Percentiles rank a stretch among this genome's conserved stretches.
phyloP scores from a whole-genome alignment of 1,284 basidiomycete genomes.

The Sporisorium iseilematis-ciliati region DNA sequence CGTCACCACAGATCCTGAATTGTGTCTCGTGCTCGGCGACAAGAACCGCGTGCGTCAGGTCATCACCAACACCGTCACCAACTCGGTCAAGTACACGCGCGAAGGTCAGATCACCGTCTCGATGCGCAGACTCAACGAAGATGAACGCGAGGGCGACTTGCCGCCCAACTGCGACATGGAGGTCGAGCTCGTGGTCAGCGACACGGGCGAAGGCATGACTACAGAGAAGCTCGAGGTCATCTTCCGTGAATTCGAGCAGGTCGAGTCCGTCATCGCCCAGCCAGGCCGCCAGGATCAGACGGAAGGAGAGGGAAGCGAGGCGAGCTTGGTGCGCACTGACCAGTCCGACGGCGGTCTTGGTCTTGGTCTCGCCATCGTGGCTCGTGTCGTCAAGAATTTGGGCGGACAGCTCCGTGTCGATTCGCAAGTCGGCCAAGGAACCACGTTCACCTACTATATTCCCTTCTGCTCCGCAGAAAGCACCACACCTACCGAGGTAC shows the following conservation, averaged over 20 bases:
- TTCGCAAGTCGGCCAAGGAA: constrained; percentile 79
- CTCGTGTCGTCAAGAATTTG: constrained; percentile 84
- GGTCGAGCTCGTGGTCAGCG: constrained; percentile 81
- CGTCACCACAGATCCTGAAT: constrained; percentile 75
- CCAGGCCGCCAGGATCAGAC: constrained; percentile 27
- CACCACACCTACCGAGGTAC: constrained; percentile 35
- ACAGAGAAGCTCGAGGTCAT: constrained; percentile 81
- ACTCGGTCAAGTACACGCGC: constrained; percentile 81
- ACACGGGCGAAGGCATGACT: constrained; percentile 83
- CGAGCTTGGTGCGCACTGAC: constrained; percentile 27
- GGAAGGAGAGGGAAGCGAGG: constrained; percentile 27
- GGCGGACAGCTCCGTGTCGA: constrained; percentile 84
- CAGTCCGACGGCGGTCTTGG: constrained; percentile 70
- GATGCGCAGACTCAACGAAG: constrained; percentile 72
- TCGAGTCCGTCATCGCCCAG: constrained; percentile 74
- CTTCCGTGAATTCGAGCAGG: constrained; percentile 87
- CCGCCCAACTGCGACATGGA: constrained; percentile 71
- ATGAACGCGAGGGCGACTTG: constrained; percentile 39
- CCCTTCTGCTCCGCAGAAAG: constrained; percentile 72
- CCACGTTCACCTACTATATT: constrained; percentile 79
- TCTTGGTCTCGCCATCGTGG: constrained; percentile 83
- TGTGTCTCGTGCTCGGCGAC: constrained; percentile 74
- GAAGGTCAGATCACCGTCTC: constrained; percentile 78
- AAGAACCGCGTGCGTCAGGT: constrained; percentile 80
- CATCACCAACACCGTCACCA: constrained; percentile 84